These are phyloP conservation scores for Acer yangbiense DNA, from an alignment of 345 rosid species.

Conservation along the genomic window DNA sequence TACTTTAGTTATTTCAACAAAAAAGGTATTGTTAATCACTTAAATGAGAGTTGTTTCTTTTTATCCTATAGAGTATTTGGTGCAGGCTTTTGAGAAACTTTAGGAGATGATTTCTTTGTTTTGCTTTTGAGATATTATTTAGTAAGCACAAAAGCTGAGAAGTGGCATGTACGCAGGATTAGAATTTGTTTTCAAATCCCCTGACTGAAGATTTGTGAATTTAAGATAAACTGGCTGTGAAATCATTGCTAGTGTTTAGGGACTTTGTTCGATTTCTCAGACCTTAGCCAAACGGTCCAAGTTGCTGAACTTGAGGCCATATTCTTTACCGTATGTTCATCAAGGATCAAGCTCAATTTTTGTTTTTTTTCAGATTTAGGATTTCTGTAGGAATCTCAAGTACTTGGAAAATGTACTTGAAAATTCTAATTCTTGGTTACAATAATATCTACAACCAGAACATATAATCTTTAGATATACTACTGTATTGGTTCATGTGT, in stretches of 20 bases:
- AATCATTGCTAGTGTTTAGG: neutral
- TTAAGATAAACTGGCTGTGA: neutral
- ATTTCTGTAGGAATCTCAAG: neutral
- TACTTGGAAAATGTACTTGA: constrained; percentile 4
- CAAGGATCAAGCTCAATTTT: neutral
- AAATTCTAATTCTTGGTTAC: neutral
- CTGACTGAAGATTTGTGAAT: neutral
- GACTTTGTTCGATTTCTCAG: constrained; percentile 2
- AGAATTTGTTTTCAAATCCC: neutral
- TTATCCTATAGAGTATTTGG: constrained; percentile 8
- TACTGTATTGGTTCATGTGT: neutral
- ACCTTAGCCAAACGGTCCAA: neutral
- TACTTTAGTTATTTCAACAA: constrained; percentile 5
- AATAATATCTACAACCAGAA: neutral
- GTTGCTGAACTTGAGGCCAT: constrained; percentile 7
- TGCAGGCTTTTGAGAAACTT: constrained; percentile 10
- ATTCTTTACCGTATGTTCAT: neutral
- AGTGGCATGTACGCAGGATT: constrained; percentile 1
- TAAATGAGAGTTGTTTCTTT: constrained; percentile 20
- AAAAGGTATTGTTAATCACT: constrained; percentile 11
- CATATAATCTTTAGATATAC: neutral
- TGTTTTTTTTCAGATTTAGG: neutral
- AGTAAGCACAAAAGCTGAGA: neutral
- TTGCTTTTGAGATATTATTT: neutral
- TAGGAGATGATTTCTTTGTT: constrained; percentile 4